Evolutionary conservation across 768 basidiomycete species (phyloP).

Genomic region (Leucosporidium yakuticum): DNA sequence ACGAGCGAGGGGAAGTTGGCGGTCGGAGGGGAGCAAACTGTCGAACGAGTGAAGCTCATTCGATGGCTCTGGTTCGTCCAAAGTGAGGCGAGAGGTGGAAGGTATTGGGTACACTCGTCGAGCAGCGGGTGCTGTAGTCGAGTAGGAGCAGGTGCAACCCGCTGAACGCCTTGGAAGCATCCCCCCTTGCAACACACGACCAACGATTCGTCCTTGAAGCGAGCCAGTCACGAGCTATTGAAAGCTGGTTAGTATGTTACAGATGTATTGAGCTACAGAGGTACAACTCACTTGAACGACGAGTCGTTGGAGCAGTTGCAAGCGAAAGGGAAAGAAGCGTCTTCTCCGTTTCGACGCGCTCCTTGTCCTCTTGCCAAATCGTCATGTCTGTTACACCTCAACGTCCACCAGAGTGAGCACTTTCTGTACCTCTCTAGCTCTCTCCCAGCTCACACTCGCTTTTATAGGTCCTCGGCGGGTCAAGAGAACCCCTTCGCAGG

Average conservation of each 20-base stretch:
- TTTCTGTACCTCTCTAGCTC: not conserved
- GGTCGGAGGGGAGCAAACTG: not conserved
- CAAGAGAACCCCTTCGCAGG: conserved; percentile 40
- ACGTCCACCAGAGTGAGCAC: not conserved
- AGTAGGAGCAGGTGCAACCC: not conserved
- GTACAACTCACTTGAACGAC: not conserved
- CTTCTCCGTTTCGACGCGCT: too few relatives aligned
- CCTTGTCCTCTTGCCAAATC: not conserved
- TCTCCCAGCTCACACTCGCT: not conserved
- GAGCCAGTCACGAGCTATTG: not conserved
- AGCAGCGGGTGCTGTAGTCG: not conserved
- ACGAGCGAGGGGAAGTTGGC: not conserved
- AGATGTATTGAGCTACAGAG: not conserved
- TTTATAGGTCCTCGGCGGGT: not conserved
- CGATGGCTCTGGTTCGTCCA: not conserved
- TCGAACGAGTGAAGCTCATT: not conserved
- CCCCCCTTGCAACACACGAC: not conserved
- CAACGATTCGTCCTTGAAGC: not conserved
- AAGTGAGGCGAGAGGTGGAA: not conserved
- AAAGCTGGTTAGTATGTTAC: not conserved
- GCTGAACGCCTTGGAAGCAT: not conserved
- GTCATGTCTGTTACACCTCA: not conserved
- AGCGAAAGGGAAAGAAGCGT: too few relatives aligned
- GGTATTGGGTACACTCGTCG: not conserved
- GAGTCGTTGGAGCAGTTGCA: not conserved